Percentiles rank a stretch among this genome's conserved stretches.
phyloP scores from a whole-genome alignment of 768 basidiomycete genomes.

The Cystobasidium ongulense region DNA sequence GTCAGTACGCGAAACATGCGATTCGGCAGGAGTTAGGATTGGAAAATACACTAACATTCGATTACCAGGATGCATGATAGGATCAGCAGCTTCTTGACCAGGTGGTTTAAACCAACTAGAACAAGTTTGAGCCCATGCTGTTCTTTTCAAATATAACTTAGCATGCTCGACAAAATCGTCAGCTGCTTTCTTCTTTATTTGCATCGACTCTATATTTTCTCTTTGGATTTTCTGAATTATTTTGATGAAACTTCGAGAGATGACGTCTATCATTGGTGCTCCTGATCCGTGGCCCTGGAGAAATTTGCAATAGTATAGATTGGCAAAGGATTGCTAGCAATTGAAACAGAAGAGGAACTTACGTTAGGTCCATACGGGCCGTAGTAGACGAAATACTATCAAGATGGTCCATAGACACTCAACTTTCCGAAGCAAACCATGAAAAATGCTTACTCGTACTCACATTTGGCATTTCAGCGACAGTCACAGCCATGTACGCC shows the following conservation, averaged over 20 bases:
- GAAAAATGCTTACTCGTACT: neutral
- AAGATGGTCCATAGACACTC: too few species aligned
- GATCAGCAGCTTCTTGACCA: conserved; percentile 17
- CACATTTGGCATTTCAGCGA: neutral
- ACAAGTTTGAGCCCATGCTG: conserved; percentile 38
- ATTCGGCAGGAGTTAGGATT: too few species aligned
- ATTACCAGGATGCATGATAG: conserved; percentile 37
- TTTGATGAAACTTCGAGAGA: conserved; percentile 33
- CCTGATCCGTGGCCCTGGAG: conserved; percentile 36
- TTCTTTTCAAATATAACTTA: conserved; percentile 34
- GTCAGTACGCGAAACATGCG: too few species aligned
- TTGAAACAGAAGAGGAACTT: neutral
- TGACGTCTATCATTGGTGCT: conserved; percentile 37
- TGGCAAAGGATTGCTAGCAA: too few species aligned
- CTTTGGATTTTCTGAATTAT: conserved; percentile 36
- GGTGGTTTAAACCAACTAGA: conserved; percentile 39
- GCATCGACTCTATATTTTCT: conserved; percentile 34
- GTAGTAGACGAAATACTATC: conserved; percentile 24
- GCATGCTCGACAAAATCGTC: conserved; percentile 37
- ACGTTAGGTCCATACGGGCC: conserved; percentile 36
- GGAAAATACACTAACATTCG: neutral
- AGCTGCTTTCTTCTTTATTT: conserved; percentile 28
- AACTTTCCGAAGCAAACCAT: too few species aligned
- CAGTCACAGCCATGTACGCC: conserved; percentile 1
- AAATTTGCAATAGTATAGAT: neutral